phyloP scores from a whole-genome alignment of 129 eudicot genomes.

The Solidago caesia region DNA sequence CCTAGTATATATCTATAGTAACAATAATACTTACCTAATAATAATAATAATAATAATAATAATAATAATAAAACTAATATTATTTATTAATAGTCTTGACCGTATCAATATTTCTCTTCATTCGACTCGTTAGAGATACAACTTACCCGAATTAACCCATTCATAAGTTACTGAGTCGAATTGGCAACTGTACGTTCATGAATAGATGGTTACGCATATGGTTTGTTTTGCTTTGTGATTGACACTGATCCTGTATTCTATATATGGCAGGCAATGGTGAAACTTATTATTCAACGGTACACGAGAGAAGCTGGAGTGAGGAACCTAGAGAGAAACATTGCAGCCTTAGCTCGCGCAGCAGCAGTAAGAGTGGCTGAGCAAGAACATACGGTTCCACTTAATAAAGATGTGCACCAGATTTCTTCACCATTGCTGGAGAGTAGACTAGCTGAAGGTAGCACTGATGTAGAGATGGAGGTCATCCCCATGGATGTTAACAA shows the following conservation, averaged over 20 bases:
- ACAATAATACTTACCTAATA: too few relatives aligned
- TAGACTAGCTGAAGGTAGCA: slow-evolving; percentile 75
- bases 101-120: too few relatives aligned
- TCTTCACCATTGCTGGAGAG: slow-evolving; percentile 81
- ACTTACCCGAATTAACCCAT: too few relatives aligned
- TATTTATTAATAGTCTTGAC: too few relatives aligned
- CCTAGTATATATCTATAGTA: too few relatives aligned
- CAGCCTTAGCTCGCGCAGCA: slow-evolving; percentile 97
- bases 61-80: too few relatives aligned
- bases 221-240: background rate
- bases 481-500: slow-evolving; percentile 77
- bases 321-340: slow-evolving; percentile 83
- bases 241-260: background rate
- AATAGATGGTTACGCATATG: too few relatives aligned
- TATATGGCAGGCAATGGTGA: slow-evolving; percentile 65
- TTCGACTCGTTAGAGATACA: too few relatives aligned
- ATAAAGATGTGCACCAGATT: slow-evolving; percentile 75
- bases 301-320: slow-evolving; percentile 99
- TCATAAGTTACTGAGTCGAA: too few relatives aligned
- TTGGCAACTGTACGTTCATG: too few relatives aligned
- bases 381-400: slow-evolving; percentile 65
- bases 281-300: slow-evolving; percentile 83
- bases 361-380: slow-evolving; percentile 94
- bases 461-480: slow-evolving; percentile 93
- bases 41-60: too few relatives aligned